Evolutionary conservation across 2,329 filamentous ascomycete genomes (phyloP).

Genomic region (Orbilia brochopaga): DNA sequence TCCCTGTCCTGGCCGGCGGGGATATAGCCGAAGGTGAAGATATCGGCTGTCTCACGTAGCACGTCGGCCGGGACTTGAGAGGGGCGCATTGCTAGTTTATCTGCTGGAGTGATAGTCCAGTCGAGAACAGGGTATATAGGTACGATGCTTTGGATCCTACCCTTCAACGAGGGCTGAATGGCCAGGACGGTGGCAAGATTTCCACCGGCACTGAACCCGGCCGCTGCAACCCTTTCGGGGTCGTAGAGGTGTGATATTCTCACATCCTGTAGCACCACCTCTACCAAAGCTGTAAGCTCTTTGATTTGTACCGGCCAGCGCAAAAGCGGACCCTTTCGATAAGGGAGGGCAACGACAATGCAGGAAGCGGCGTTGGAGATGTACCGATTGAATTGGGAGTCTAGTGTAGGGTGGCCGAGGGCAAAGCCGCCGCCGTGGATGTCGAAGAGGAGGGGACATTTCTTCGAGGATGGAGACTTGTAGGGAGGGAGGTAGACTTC

Average conservation of each 20-base stretch:
- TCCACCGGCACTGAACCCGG: constrained; percentile 64
- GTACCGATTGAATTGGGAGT: constrained; percentile 61
- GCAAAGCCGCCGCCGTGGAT: constrained; percentile 65
- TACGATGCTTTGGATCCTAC: constrained; percentile 28
- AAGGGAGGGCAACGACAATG: constrained; percentile 62
- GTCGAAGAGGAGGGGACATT: constrained; percentile 60
- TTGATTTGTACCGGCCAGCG: constrained; percentile 61
- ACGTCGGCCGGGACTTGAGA: constrained; percentile 18
- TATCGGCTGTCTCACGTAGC: constrained; percentile 24
- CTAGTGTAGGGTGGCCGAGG: constrained; percentile 59
- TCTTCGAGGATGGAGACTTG: not conserved
- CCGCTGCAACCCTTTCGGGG: constrained; percentile 58
- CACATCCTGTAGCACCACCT: constrained; percentile 59
- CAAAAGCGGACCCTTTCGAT: constrained; percentile 61
- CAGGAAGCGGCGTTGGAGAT: constrained; percentile 59
- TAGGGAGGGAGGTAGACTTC: constrained; percentile 41
- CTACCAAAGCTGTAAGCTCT: constrained; percentile 61
- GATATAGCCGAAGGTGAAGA: constrained; percentile 54
- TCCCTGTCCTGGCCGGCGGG: constrained; percentile 52
- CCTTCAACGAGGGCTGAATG: constrained; percentile 23
- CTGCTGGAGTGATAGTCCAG: constrained; percentile 26
- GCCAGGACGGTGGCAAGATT: constrained; percentile 57
- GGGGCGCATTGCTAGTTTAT: constrained; percentile 21
- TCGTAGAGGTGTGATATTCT: constrained; percentile 59
- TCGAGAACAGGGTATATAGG: constrained; percentile 36